These are phyloP conservation scores for Umbelopsis sp. DNA, from an alignment of 371 early-diverging fungal species.

Conservation along the genomic window DNA sequence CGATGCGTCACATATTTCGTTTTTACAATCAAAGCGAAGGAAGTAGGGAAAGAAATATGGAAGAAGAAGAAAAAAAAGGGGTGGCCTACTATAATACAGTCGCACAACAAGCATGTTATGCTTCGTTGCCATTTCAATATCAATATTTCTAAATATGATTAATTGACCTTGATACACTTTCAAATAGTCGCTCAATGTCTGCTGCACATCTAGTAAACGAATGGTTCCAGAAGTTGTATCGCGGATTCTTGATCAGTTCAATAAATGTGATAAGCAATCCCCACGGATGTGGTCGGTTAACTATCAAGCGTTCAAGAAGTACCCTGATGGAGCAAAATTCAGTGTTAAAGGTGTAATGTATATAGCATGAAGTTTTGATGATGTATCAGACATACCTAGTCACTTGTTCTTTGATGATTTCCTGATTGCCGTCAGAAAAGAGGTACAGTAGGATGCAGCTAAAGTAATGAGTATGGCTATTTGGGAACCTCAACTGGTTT, in stretches of 20 bases:
- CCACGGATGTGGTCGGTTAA: conserved; percentile 97
- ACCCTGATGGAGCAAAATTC: conserved; percentile 54
- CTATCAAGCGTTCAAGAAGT: conserved; percentile 93
- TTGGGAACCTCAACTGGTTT: conserved; percentile 97
- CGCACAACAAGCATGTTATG: conserved; percentile 17
- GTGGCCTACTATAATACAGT: conserved; percentile 18
- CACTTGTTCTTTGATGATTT: conserved; percentile 91
- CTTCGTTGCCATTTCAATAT: conserved; percentile 19
- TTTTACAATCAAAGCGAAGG: conserved; percentile 12
- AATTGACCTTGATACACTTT: conserved; percentile 68
- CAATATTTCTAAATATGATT: conserved; percentile 41
- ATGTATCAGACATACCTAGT: conserved; percentile 57
- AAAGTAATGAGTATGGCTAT: conserved; percentile 95
- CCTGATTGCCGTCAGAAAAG: conserved; percentile 84
- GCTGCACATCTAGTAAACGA: conserved; percentile 73
- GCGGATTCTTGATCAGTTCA: conserved; percentile 93
- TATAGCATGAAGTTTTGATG: not conserved
- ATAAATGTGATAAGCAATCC: conserved; percentile 96
- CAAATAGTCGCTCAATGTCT: conserved; percentile 76
- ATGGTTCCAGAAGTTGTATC: conserved; percentile 90
- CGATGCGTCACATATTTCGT: conserved; percentile 13
- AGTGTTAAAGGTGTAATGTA: not conserved
- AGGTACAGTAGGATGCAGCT: conserved; percentile 84
- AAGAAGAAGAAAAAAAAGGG: conserved; percentile 1
- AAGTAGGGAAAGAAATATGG: conserved; percentile 11